A percentile compares a stretch with the other conserved stretches of the same genome.
phyloP scores from a whole-genome alignment of 305 asterid species.

The Euphrasia arctica region DNA sequence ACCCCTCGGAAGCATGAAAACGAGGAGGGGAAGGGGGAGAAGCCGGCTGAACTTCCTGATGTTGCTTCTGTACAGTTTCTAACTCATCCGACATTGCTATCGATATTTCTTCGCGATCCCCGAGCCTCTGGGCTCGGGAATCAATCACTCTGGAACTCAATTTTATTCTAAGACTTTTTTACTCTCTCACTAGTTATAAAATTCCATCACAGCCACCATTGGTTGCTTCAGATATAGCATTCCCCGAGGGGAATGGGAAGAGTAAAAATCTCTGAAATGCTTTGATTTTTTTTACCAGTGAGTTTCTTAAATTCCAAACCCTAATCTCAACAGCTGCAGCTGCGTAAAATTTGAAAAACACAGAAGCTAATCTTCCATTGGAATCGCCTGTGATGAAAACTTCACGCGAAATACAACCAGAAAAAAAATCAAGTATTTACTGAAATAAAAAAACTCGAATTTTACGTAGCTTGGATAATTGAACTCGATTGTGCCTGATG shows the following conservation, averaged over 20 bases:
- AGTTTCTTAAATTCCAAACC: neutral
- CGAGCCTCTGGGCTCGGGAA: constrained; percentile 90
- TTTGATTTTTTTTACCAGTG: constrained; percentile 16
- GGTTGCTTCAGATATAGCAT: constrained; percentile 68
- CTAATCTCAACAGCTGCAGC: neutral
- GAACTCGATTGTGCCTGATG: too few species aligned
- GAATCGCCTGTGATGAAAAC: too few species aligned
- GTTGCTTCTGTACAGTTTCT: constrained; percentile 38
- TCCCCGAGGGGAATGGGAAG: constrained; percentile 28
- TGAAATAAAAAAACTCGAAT: too few species aligned
- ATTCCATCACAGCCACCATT: constrained; percentile 33
- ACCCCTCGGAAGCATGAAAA: constrained; percentile 40
- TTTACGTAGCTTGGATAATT: too few species aligned
- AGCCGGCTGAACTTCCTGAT: constrained; percentile 28
- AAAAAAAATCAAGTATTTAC: too few species aligned
- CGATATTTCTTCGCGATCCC: constrained; percentile 40
- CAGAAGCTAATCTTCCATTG: too few species aligned
- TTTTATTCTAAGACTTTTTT: neutral
- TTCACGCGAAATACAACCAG: too few species aligned
- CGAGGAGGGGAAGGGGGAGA: constrained; percentile 16
- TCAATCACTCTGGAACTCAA: constrained; percentile 46
- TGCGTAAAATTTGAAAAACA: neutral
- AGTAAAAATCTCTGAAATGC: neutral
- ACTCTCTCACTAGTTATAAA: constrained; percentile 30
- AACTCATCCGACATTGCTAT: constrained; percentile 37